Base-by-base conservation (phyloP, 306 rosid species). In the Pachyrhizus erosus region DNA sequence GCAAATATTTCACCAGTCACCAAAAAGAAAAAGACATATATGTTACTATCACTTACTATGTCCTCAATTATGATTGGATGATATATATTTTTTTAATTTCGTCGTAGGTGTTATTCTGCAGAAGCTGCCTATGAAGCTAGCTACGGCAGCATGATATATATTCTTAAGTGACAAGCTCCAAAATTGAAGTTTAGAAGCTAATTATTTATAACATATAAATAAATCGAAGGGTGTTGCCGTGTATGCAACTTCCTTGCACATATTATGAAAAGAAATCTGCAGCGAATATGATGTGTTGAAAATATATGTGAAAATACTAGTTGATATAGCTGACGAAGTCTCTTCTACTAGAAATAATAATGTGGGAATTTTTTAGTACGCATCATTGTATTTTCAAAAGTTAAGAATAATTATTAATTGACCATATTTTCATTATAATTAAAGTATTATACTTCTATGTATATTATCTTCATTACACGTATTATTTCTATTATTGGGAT, bases 131-230 rank as follows among this genome's bases (percentile, higher is more conserved):
- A 23, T 2, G 24, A 37, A 37, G 8, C 42, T 37, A 57, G 14
- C 55, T 48, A 48, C 20, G 17, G 8, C 55, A 48, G 20, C 20
- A 57, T 57, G 62, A 18, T 54, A 54, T 18, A 54, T 45, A 58
- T 27, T 27, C 11, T 14, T 14, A 29, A 4, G 9, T 33, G 26
- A 5, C 1, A 7, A 65, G 71, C 9, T 37, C 49, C 29, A 20
- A 34, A 67, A 37, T 67, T 37, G 73, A 67, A 67, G 51, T 67
- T 67, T 18, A 68, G 73, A 18, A 34, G 33, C n/a, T 21, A 37
- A 68, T 2, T 2, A 29, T 4, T 57, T 2, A 49, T 49, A 2
- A 34, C 1, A 13, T 29, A 66, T 66, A 18, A 66, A 66, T n/a
- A 17, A 66, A 27, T 34, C 0, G 15, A 66, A 66, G 24, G 14